A percentile compares a stretch with the other conserved stretches of the same genome.
Evolutionary conservation across 1,284 basidiomycete genomes (phyloP).

Genomic region (Spongispora temasekensis): DNA sequence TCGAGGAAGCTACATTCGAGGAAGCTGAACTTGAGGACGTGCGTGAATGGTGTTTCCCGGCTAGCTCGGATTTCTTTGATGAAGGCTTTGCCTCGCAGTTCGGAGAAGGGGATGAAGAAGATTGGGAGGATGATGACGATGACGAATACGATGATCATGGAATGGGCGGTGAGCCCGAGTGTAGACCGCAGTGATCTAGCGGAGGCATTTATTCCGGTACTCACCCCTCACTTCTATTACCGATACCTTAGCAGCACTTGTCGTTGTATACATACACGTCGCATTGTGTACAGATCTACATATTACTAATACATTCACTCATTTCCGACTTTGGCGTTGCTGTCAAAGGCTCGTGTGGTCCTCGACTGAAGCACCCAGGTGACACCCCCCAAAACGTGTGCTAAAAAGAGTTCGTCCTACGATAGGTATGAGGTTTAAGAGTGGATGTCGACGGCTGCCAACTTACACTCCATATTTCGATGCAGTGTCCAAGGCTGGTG

Average conservation of each 20-base stretch:
- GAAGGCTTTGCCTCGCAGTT: constrained; percentile 67
- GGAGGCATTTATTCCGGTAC: constrained; percentile 6
- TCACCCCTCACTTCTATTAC: constrained; percentile 15
- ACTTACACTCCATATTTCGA: constrained; percentile 55
- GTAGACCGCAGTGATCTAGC: constrained; percentile 55
- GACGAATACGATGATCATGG: constrained; percentile 51
- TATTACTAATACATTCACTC: constrained; percentile 25
- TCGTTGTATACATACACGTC: constrained; percentile 31
- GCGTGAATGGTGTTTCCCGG: constrained; percentile 72
- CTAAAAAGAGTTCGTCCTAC: constrained; percentile 53
- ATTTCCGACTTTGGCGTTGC: constrained; percentile 39
- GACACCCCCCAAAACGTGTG: constrained; percentile 63
- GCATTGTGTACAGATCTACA: constrained; percentile 31
- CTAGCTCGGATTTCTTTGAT: constrained; percentile 72
- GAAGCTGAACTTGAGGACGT: constrained; percentile 77
- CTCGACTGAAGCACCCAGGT: constrained; percentile 59
- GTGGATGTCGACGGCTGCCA: no score
- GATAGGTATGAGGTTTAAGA: constrained; percentile 7
- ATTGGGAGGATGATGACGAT: constrained; percentile 64
- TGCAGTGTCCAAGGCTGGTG: constrained; percentile 66
- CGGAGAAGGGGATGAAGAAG: constrained; percentile 69
- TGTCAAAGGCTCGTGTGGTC: constrained; percentile 48
- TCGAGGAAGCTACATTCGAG: constrained; percentile 73
- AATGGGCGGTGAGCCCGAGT: constrained; percentile 58
- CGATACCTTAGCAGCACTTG: constrained; percentile 17